Base-by-base conservation (phyloP, 2,329 filamentous ascomycete species). In the Exophiala viscosa region DNA sequence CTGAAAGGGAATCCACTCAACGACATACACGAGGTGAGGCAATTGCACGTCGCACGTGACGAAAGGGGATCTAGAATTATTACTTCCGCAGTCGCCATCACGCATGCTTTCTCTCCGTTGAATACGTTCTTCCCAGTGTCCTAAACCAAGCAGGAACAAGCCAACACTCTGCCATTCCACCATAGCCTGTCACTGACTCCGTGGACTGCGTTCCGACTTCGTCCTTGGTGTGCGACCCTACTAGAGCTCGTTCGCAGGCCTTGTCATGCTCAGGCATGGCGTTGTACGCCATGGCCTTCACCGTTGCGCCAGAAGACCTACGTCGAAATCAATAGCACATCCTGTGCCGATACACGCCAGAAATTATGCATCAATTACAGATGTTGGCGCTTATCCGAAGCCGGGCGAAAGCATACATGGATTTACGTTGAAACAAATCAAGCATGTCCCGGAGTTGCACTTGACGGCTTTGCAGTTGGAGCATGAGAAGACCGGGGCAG, bases 401-500 rank as follows among this genome's bases (percentile, higher is more conserved):
- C 81, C 87, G 1, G 93, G 93, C 66, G 86, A 92, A 67, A 86
- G 88, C 72, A 81, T 97, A 36, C 88, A 97, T 70, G 93, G 93
- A 65, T 99, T 99, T 74, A 96, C 91, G 0, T 76, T 99, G 48
- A 78, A 91, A 65, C 84, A 92, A 56, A 83, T 87, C 56, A 95
- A 96, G 74, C 88, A 95, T 73, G 88, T 99, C 2, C 90, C 91
- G 0, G 93, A 99, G 75, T 81, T 97, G 44, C 88, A 97, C 70
- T 74, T 99, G 66, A 95, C 91, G 1, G 93, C 93, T 4, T 73
- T 97, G 48, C 88, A 95, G 59, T 80, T 99, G 58, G 85, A 88
- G 65, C 93, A 99, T 69, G 88, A 97, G 74, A 91, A 91, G 76
- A 99, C 93, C 0, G 90, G 91, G 55, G 93, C 93, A 59, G 90